Conservation (phyloP, 2,329 filamentous ascomycete genomes). For the Aaosphaeria pasadenensis region DNA sequence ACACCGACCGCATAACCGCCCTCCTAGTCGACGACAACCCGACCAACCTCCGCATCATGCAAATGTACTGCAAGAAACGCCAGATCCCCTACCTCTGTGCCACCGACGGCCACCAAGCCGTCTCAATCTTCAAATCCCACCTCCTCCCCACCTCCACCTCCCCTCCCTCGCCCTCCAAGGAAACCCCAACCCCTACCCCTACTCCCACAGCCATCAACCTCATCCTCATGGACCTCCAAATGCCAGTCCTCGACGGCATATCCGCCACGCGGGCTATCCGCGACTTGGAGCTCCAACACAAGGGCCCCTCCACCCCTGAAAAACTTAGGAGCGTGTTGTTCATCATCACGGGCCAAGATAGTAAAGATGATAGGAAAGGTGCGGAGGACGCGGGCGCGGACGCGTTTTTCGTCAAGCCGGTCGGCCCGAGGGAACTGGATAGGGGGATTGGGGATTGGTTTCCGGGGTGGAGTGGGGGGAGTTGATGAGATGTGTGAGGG, state of each 20-base stretch:
- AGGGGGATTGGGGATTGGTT: not conserved
- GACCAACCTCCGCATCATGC: slow-evolving; percentile 45
- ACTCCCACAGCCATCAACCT: too few relatives aligned
- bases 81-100: slow-evolving; percentile 36
- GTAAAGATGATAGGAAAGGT: not conserved
- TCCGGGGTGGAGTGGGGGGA: not conserved
- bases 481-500: too few relatives aligned
- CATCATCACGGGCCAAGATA: not conserved
- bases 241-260: not conserved
- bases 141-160: too few relatives aligned
- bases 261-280: too few relatives aligned
- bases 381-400: not conserved
- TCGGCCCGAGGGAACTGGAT: not conserved
- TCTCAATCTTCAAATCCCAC: slow-evolving; percentile 9
- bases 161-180: too few relatives aligned
- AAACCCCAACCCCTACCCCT: too few relatives aligned
- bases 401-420: not conserved
- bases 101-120: slow-evolving; percentile 40
- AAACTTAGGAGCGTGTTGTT: not conserved
- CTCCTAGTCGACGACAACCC: slow-evolving; percentile 47
- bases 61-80: slow-evolving; percentile 48
- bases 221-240: not conserved
- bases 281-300: too few relatives aligned
- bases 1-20: slow-evolving; percentile 2
- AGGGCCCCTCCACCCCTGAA: too few relatives aligned